Base-by-base conservation (phyloP, 163 green algal species). In the Picocystis sp. region DNA sequence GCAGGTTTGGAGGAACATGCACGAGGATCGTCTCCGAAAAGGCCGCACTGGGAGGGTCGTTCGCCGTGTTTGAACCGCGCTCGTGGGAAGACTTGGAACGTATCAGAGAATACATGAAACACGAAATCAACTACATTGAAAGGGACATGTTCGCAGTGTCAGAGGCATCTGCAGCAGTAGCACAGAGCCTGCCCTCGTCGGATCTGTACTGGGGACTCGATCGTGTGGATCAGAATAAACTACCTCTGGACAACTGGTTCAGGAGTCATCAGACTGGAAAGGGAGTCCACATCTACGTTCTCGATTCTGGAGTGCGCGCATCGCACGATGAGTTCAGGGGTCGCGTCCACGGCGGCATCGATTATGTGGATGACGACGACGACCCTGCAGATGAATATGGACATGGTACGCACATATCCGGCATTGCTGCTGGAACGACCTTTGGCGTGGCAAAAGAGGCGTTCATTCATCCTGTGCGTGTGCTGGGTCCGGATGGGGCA, bases 181-280 rank as follows among this genome's bases (percentile, higher is more conserved):
- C 29, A 38, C 29, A 38, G 8, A 38, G 29, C 29, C 29, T 38
- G 5, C 29, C 29, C 29, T 38, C 29, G 5, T 38, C 29, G 5
- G 29, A 38, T 5, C 29, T 38, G 29, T 38, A 38, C 8, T 77
- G 69, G 69, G 64, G 72, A 33, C 58, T 83, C 25, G 73, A 86
- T 51, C 63, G 73, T 47, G 67, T 83, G 11, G 65, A 83, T 51
- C 75, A 86, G 50, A 21, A 53, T 12, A 57, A 42, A 33, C 53
- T 81, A 23, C 72, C 68, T 0, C 55, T 82, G 23, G 62, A 79
- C 25, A 50, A 49, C n/a, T 11, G 23, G 2, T 82, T 77, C 54
- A 60, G 43, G 25, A 70, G 68, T 25, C 64, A 64, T 6, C 56
- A 58, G 47, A 65, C 70, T 47, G 47, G 47, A 3, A 34, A 33